Evolutionary conservation across 139 green algal species (phyloP).

Genomic region (Axilococcus clingmanii): DNA sequence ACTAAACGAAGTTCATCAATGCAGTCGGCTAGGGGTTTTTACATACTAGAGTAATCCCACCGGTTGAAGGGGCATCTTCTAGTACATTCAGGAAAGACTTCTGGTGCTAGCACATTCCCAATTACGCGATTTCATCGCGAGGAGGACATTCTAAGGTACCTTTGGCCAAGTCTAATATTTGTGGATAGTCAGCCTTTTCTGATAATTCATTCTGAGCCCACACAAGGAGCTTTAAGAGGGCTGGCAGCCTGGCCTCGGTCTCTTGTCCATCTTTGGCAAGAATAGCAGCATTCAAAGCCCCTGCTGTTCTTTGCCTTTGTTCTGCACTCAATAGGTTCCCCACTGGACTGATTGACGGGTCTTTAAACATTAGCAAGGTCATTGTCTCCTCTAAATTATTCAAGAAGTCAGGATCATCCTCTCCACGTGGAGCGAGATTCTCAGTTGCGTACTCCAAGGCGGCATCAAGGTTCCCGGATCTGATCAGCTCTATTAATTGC

Average conservation of each 20-base stretch:
- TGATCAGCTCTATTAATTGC: constrained; percentile 90
- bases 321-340: constrained; percentile 73
- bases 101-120: too few relatives aligned
- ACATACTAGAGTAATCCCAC: too few relatives aligned
- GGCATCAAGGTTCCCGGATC: constrained; percentile 55
- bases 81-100: too few relatives aligned
- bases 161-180: too few relatives aligned
- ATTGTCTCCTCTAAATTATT: constrained; percentile 91
- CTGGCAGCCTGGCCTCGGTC: constrained; percentile 59
- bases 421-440: constrained; percentile 77
- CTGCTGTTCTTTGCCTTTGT: constrained; percentile 87
- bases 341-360: constrained; percentile 58
- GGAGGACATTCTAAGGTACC: too few relatives aligned
- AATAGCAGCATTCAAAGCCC: constrained; percentile 92
- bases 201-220: constrained; percentile 45
- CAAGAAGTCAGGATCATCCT: constrained; percentile 81
- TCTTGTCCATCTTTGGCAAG: constrained; percentile 67
- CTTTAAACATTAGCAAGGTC: constrained; percentile 88
- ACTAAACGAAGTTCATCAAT: too few relatives aligned
- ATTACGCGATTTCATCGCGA: too few relatives aligned
- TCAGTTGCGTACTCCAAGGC: constrained; percentile 89
- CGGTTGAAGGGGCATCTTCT: too few relatives aligned
- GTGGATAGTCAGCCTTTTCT: too few relatives aligned
- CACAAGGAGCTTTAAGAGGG: constrained; percentile 73
- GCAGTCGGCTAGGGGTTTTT: too few relatives aligned